These are phyloP conservation scores for Neurospora africana DNA, from an alignment of 495 filamentous ascomycete genomes.

Conservation along the genomic window DNA sequence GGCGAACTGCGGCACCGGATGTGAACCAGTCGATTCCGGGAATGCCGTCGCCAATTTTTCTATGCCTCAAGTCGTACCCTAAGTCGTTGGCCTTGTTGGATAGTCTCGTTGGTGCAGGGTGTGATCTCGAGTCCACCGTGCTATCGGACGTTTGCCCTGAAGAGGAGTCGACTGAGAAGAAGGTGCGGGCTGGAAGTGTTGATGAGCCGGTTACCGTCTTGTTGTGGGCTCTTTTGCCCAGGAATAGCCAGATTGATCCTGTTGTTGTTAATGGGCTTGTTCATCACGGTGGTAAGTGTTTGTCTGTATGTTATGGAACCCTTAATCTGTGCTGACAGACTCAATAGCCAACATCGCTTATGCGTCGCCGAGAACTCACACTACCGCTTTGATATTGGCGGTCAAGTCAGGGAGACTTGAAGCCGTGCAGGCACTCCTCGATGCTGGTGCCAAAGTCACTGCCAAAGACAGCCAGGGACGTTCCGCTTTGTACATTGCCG, in stretches of 20 bases:
- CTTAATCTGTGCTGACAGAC: constrained; percentile 5
- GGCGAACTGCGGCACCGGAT: constrained; percentile 3
- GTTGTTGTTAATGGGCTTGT: constrained; percentile 26
- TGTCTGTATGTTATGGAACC: background rate
- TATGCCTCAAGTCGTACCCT: constrained; percentile 18
- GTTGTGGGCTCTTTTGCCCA: constrained; percentile 32
- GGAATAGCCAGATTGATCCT: constrained; percentile 25
- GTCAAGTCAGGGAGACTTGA: constrained; percentile 25
- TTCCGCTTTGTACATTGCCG: constrained; percentile 32
- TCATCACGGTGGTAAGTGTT: constrained; percentile 24
- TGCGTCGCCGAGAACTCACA: constrained; percentile 23
- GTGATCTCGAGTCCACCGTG: constrained; percentile 14
- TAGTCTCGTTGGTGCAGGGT: constrained; percentile 12
- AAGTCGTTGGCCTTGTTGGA: constrained; percentile 14
- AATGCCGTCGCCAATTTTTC: constrained; percentile 15
- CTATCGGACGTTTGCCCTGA: constrained; percentile 8
- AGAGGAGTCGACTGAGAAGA: background rate
- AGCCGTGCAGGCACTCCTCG: constrained; percentile 24
- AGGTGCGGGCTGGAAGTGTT: constrained; percentile 12
- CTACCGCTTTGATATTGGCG: constrained; percentile 31
- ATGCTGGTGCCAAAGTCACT: constrained; percentile 27
- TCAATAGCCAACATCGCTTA: constrained; percentile 26
- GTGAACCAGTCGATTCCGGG: constrained; percentile 14
- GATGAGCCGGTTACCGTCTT: constrained; percentile 29
- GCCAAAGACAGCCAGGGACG: constrained; percentile 27